Evolutionary conservation across 345 rosid genomes (phyloP).

Genomic region (Eucalyptus pauciflora): DNA sequence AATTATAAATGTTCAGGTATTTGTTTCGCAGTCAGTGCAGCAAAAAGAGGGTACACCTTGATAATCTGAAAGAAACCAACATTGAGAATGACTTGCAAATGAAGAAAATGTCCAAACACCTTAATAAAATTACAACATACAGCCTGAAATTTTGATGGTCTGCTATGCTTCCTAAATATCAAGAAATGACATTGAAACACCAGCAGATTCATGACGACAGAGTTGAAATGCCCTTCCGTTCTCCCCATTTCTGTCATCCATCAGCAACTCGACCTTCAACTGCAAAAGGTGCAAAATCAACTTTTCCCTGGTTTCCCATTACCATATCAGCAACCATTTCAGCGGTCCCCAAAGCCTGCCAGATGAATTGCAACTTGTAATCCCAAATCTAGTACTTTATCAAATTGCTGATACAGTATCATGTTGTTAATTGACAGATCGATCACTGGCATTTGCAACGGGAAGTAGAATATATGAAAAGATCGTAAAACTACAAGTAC

Average conservation of each 20-base stretch:
- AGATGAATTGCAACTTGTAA: not conserved
- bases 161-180: not conserved
- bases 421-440: not conserved
- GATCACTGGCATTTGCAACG: not conserved
- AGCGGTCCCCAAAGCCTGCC: slow-evolving; percentile 81
- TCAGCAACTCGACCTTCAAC: slow-evolving; percentile 33
- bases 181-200: not conserved
- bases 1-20: not conserved
- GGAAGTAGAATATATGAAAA: not conserved
- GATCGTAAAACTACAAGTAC: not conserved
- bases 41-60: not conserved
- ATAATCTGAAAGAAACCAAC: not conserved
- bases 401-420: not conserved
- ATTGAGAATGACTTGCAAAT: not conserved
- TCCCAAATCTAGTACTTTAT: not conserved
- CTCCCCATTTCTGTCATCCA: not conserved
- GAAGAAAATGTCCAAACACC: not conserved
- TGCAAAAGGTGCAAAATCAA: slow-evolving; percentile 38
- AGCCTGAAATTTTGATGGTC: not conserved
- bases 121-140: not conserved
- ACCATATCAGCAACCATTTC: slow-evolving; percentile 84
- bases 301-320: slow-evolving; percentile 34
- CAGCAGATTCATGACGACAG: not conserved
- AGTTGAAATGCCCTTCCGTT: not conserved
- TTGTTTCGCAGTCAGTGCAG: not conserved